These are phyloP conservation scores for Colletotrichum tanaceti DNA, from an alignment of 2,329 filamentous ascomycete genomes.

Conservation along the genomic window DNA sequence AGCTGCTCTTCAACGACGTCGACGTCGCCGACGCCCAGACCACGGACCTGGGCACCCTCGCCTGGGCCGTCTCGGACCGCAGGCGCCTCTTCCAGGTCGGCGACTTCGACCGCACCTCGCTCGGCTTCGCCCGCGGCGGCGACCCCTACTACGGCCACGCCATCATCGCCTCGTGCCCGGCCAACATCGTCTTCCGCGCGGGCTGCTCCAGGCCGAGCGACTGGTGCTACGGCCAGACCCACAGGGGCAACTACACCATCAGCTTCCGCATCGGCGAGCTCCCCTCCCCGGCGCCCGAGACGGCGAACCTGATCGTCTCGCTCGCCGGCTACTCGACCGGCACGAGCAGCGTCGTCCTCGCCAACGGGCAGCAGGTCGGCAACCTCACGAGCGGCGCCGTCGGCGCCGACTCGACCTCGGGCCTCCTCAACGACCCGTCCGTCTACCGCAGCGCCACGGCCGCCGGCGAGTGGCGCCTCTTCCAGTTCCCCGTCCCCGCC, in stretches of 20 bases:
- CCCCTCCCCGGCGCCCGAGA: constrained; percentile 38
- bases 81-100: constrained; percentile 58
- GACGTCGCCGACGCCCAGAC: constrained; percentile 49
- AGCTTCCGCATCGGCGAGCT: constrained; percentile 44
- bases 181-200: constrained; percentile 57
- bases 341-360: constrained; percentile 52
- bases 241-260: constrained; percentile 52
- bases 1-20: constrained; percentile 55
- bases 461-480: constrained; percentile 60
- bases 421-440: constrained; percentile 56
- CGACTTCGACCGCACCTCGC: constrained; percentile 37
- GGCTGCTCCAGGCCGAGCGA: constrained; percentile 53
- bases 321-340: constrained; percentile 59
- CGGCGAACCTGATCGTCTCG: constrained; percentile 55
- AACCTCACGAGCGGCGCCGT: constrained; percentile 52
- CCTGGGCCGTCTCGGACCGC: constrained; percentile 54
- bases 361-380: constrained; percentile 54
- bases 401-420: constrained; percentile 27
- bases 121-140: constrained; percentile 33
- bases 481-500: constrained; percentile 51
- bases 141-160: constrained; percentile 55
- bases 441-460: constrained; percentile 60
- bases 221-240: constrained; percentile 63
- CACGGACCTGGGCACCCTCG: constrained; percentile 53
- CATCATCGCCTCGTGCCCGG: constrained; percentile 57